Evolutionary conservation across 371 early-diverging fungal species (phyloP).

Genomic region (Apophysomyces variabilis): DNA sequence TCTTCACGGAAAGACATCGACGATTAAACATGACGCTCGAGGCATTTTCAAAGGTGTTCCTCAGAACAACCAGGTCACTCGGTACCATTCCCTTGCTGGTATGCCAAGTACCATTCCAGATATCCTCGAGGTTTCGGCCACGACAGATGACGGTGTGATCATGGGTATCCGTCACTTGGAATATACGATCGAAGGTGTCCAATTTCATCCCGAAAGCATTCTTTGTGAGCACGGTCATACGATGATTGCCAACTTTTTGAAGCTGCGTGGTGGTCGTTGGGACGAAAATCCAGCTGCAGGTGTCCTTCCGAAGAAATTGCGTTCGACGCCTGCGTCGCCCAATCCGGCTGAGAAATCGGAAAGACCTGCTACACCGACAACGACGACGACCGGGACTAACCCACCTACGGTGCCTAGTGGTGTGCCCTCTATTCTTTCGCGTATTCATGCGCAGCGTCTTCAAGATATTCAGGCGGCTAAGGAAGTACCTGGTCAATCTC

Average conservation of each 20-base stretch:
- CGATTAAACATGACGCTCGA: slow-evolving; percentile 86
- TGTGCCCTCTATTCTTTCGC: slow-evolving; percentile 61
- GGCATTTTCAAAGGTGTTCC: slow-evolving; percentile 86
- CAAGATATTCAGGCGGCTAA: slow-evolving; percentile 78
- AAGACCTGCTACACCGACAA: slow-evolving; percentile 15
- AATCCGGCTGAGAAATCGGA: slow-evolving; percentile 45
- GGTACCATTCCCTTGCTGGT: slow-evolving; percentile 96
- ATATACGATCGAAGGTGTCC: slow-evolving; percentile 93
- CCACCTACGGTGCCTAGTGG: slow-evolving; percentile 17
- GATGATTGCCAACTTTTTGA: slow-evolving; percentile 89
- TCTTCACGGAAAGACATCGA: slow-evolving; percentile 93
- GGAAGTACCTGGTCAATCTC: slow-evolving; percentile 75
- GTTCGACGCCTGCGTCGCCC: slow-evolving; percentile 9
- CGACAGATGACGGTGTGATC: slow-evolving; percentile 84
- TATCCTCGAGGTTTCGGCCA: slow-evolving; percentile 81
- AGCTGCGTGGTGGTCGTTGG: slow-evolving; percentile 88
- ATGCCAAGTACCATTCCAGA: slow-evolving; percentile 84
- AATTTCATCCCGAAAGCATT: slow-evolving; percentile 97
- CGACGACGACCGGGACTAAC: neutral
- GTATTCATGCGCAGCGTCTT: slow-evolving; percentile 80
- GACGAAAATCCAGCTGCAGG: slow-evolving; percentile 65
- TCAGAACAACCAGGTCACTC: slow-evolving; percentile 84
- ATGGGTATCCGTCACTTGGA: slow-evolving; percentile 94
- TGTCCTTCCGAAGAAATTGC: slow-evolving; percentile 39
- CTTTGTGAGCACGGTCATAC: slow-evolving; percentile 87